Conservation (phyloP, 1,139 yeast species). For the Tardiomyces digboiensis region DNA sequence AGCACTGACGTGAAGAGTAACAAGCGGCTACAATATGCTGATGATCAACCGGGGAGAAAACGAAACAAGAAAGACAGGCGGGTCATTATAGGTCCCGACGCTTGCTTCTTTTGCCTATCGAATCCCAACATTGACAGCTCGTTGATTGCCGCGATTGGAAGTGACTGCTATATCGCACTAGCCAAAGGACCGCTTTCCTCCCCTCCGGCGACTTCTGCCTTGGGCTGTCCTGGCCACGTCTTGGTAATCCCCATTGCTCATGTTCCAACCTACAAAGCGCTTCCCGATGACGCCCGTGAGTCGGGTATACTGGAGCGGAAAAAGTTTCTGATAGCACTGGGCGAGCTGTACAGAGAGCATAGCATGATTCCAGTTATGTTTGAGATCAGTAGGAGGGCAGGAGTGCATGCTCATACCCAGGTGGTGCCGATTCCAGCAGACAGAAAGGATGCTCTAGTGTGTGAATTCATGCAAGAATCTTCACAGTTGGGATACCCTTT, state of each 20-base stretch:
- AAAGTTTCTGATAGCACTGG: constrained; percentile 15
- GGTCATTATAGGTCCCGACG: constrained; percentile 8
- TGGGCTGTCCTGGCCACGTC: constrained; percentile 69
- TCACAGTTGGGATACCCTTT: neutral
- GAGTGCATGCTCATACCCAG: constrained; percentile 29
- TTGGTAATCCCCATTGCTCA: constrained; percentile 79
- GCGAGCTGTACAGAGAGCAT: constrained; percentile 14
- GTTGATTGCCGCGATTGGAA: constrained; percentile 70
- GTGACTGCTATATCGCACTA: constrained; percentile 55
- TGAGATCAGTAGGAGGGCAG: constrained; percentile 23
- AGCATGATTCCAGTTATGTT: constrained; percentile 17
- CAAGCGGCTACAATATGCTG: neutral
- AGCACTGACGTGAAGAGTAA: neutral
- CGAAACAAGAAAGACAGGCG: neutral
- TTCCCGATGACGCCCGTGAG: constrained; percentile 6
- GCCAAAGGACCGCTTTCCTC: constrained; percentile 83
- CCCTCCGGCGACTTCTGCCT: constrained; percentile 20
- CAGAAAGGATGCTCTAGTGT: constrained; percentile 7
- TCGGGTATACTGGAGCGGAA: constrained; percentile 11
- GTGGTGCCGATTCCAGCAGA: constrained; percentile 22
- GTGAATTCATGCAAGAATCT: constrained; percentile 11
- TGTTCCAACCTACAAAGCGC: constrained; percentile 33
- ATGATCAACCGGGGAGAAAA: neutral
- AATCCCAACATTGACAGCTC: constrained; percentile 74
- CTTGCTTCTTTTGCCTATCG: constrained; percentile 77